Conservation (phyloP, 1,139 yeast species). For the Magnusiomyces tetraspermus region DNA sequence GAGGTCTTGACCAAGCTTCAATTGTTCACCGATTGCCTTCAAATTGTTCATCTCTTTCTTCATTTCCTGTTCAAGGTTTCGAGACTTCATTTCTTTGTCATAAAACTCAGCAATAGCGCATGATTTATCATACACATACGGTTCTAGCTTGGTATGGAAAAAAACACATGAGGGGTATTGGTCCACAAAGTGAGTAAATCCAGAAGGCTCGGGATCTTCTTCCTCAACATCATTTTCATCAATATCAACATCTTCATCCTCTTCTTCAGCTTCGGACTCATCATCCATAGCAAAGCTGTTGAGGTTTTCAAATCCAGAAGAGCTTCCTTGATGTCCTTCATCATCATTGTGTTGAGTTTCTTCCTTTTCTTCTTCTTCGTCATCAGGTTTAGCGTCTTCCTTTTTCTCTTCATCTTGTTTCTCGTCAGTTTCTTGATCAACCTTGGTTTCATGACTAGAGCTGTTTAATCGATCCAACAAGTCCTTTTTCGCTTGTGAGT, state of each 20-base stretch:
- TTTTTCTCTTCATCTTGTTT: slow-evolving; percentile 10
- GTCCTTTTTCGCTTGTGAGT: slow-evolving; percentile 4
- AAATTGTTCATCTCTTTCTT: slow-evolving; percentile 9
- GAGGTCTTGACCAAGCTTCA: slow-evolving; percentile 18
- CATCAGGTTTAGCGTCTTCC: slow-evolving; percentile 16
- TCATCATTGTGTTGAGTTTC: slow-evolving; percentile 17
- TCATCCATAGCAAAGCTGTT: slow-evolving; percentile 9
- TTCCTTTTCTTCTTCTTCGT: background rate
- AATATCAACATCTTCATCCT: slow-evolving; percentile 25
- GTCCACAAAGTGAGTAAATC: background rate
- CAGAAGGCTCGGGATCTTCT: background rate
- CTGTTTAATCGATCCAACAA: slow-evolving; percentile 1
- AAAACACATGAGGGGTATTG: background rate
- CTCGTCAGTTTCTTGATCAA: background rate
- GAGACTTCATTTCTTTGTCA: slow-evolving; percentile 2
- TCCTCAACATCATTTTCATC: background rate
- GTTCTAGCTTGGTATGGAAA: slow-evolving; percentile 11
- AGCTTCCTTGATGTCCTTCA: slow-evolving; percentile 20
- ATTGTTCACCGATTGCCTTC: slow-evolving; percentile 6
- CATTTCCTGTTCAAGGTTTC: slow-evolving; percentile 6
- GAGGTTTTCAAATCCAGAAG: slow-evolving; percentile 18
- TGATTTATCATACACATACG: slow-evolving; percentile 16
- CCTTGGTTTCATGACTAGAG: background rate
- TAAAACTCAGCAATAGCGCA: slow-evolving; percentile 5
- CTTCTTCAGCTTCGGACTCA: slow-evolving; percentile 24